phyloP scores from a whole-genome alignment of 257 asterid genomes.

The Solanum rostratum region DNA sequence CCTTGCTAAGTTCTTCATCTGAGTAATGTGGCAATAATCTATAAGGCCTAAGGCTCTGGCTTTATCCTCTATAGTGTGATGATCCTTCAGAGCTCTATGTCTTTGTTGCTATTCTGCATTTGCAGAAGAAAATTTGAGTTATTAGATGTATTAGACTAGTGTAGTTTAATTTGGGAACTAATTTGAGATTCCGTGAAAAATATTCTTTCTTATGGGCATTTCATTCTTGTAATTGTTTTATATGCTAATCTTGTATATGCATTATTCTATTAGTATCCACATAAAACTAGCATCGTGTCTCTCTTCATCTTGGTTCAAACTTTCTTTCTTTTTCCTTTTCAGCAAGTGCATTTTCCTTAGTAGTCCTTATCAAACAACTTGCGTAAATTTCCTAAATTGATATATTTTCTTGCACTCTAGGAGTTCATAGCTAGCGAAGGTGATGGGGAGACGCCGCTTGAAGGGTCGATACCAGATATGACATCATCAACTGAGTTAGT shows the following conservation, averaged over 20 bases:
- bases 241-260: not conserved
- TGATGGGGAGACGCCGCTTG: conserved; percentile 87
- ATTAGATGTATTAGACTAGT: not conserved
- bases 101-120: not conserved
- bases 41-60: not conserved
- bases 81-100: not conserved
- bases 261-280: not conserved
- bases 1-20: not conserved
- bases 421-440: conserved; percentile 87
- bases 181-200: not conserved
- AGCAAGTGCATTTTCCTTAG: not conserved
- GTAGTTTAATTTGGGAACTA: not conserved
- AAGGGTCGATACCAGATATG: conserved; percentile 98
- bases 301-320: not conserved
- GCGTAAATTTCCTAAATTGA: not conserved
- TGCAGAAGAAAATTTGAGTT: not conserved
- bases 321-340: not conserved
- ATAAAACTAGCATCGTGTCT: not conserved
- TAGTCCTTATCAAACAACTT: not conserved
- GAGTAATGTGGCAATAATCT: not conserved
- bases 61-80: not conserved
- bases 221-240: not conserved
- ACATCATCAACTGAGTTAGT: conserved; percentile 96
- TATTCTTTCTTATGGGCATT: not conserved
- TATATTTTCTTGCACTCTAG: conserved; percentile 17